Evolutionary conservation across 2,329 filamentous ascomycete species (phyloP).

Genomic region (Juglanconis oblonga): DNA sequence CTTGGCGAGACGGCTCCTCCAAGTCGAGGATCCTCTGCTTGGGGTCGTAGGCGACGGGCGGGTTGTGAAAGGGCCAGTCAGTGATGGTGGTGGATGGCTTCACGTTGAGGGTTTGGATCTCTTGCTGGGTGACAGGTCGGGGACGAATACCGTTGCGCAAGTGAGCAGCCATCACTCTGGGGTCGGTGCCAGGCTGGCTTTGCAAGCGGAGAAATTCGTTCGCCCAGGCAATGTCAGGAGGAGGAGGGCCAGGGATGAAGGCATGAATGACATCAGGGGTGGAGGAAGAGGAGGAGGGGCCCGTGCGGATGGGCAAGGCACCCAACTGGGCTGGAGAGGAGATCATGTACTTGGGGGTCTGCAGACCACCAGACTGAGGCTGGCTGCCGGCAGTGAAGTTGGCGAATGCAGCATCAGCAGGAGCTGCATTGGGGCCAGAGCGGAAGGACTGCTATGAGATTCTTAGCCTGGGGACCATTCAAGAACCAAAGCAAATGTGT

Average conservation of each 20-base stretch:
- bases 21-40: too few species aligned
- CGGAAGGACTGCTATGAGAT: constrained; percentile 7
- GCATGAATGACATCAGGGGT: not conserved
- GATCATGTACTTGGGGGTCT: not conserved
- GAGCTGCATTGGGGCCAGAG: constrained; percentile 2
- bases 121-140: not conserved
- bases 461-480: constrained; percentile 19
- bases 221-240: not conserved
- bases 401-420: constrained; percentile 10
- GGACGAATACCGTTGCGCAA: not conserved
- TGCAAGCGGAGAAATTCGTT: not conserved
- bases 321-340: not conserved
- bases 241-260: not conserved
- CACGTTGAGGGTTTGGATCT: too few species aligned
- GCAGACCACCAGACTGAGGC: not conserved
- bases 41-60: too few species aligned
- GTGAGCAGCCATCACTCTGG: not conserved
- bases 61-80: too few species aligned
- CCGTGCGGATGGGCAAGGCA: not conserved
- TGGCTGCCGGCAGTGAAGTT: constrained; percentile 1
- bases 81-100: too few species aligned
- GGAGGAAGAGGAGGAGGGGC: not conserved
- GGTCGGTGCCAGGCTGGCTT: not conserved
- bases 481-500: not conserved
- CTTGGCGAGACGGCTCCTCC: not conserved